phyloP scores from a whole-genome alignment of 768 basidiomycete genomes.

The Tylopilus sp. region DNA sequence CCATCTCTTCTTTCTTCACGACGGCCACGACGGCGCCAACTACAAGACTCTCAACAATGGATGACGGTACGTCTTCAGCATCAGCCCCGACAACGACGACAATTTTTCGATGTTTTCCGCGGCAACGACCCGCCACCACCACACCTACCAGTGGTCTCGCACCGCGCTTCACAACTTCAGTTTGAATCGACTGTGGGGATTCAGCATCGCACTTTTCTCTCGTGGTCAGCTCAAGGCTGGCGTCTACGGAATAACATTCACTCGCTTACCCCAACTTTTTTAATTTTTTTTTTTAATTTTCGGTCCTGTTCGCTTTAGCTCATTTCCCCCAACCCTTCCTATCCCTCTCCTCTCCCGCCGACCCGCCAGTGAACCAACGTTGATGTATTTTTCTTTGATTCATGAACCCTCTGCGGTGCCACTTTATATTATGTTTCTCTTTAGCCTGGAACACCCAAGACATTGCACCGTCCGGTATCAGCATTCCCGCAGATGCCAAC shows the following conservation, averaged over 20 bases:
- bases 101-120: constrained; percentile 43
- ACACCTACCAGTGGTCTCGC: constrained; percentile 25
- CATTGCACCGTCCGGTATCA: constrained; percentile 70
- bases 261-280: constrained; percentile 6
- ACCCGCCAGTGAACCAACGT: constrained; percentile 36
- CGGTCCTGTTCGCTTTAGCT: constrained; percentile 11
- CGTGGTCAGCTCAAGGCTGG: constrained; percentile 36
- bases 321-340: constrained; percentile 6
- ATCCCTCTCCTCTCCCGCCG: constrained; percentile 25
- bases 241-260: constrained; percentile 15
- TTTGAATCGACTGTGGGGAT: constrained; percentile 28
- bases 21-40: constrained; percentile 19
- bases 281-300: constrained; percentile 15
- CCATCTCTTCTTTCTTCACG: background rate
- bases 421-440: constrained; percentile 16
- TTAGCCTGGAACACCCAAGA: constrained; percentile 86
- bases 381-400: constrained; percentile 41
- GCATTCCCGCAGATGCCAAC: constrained; percentile 58
- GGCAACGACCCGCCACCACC: constrained; percentile 32
- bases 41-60: constrained; percentile 40
- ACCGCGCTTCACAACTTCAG: constrained; percentile 29
- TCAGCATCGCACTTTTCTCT: constrained; percentile 18
- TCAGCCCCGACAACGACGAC: constrained; percentile 65
- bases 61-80: constrained; percentile 83
- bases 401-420: constrained; percentile 13